Evolutionary conservation across 2,329 filamentous ascomycete genomes (phyloP).

Genomic region (Ilyonectria destructans): DNA sequence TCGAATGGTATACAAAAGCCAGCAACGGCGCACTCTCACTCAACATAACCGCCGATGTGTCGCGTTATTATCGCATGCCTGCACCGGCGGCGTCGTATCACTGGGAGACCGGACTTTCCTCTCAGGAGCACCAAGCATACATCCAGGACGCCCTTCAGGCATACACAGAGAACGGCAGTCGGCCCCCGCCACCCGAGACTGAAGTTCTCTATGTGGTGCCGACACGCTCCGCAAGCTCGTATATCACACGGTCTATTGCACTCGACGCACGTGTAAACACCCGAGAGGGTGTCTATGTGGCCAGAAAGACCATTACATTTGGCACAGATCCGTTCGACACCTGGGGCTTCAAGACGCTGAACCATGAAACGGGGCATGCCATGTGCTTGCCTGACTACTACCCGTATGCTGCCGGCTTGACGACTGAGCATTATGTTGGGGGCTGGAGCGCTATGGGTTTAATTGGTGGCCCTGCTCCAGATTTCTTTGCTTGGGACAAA

Average conservation of each 20-base stretch:
- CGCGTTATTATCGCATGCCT: constrained; percentile 50
- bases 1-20: constrained; percentile 45
- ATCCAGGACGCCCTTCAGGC: constrained; percentile 38
- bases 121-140: constrained; percentile 24
- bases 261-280: constrained; percentile 6
- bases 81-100: constrained; percentile 45
- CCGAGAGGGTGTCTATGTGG: constrained; percentile 51
- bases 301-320: constrained; percentile 53
- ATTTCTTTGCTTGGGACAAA: constrained; percentile 59
- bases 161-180: constrained; percentile 24
- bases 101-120: constrained; percentile 29
- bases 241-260: constrained; percentile 28
- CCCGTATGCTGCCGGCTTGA: constrained; percentile 46
- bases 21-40: constrained; percentile 45
- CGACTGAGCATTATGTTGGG: constrained; percentile 52
- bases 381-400: constrained; percentile 59
- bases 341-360: constrained; percentile 55
- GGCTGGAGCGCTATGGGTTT: constrained; percentile 58
- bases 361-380: constrained; percentile 58
- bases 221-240: constrained; percentile 17
- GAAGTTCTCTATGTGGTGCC: constrained; percentile 40
- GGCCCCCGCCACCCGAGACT: constrained; percentile 15
- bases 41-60: constrained; percentile 43
- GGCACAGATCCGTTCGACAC: constrained; percentile 51
- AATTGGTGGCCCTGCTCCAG: constrained; percentile 53